These are phyloP conservation scores for Aspergillus fructus DNA, from an alignment of 2,329 filamentous ascomycete species.

Conservation along the genomic window DNA sequence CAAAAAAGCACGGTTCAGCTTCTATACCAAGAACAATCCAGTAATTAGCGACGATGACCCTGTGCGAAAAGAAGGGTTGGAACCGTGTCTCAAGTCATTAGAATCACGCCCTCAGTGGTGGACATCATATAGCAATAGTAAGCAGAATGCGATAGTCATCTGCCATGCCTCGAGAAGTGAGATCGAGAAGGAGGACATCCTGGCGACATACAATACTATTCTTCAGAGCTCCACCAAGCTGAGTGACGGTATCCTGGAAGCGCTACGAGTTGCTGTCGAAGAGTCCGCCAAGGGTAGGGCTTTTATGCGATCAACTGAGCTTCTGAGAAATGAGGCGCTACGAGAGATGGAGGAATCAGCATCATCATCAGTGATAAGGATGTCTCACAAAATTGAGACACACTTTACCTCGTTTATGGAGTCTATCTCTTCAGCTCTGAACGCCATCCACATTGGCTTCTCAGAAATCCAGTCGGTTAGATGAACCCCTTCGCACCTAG, in stretches of 20 bases:
- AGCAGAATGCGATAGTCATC: conserved; percentile 61
- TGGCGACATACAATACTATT: conserved; percentile 41
- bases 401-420: conserved; percentile 22
- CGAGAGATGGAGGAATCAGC: conserved; percentile 34
- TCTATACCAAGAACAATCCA: conserved; percentile 22
- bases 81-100: conserved; percentile 54
- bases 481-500: background rate
- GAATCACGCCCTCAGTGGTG: conserved; percentile 58
- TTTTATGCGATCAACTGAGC: conserved; percentile 33
- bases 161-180: conserved; percentile 61
- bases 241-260: conserved; percentile 33
- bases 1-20: conserved; percentile 27
- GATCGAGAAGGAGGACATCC: conserved; percentile 53
- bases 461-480: conserved; percentile 25
- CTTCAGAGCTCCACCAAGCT: conserved; percentile 37
- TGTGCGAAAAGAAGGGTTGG: conserved; percentile 34
- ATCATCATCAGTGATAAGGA: conserved; percentile 23
- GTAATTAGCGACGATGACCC: conserved; percentile 16
- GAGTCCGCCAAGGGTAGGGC: conserved; percentile 30
- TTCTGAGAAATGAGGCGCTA: conserved; percentile 30
- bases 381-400: conserved; percentile 28
- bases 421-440: conserved; percentile 21
- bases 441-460: conserved; percentile 18
- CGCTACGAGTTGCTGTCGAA: conserved; percentile 30
- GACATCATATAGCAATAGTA: conserved; percentile 64